Evolutionary conservation across 108 stramenopile genomes (phyloP), one percentile per base, ranked within the genome.

Genomic region (Skeletonema potamos): DNA sequence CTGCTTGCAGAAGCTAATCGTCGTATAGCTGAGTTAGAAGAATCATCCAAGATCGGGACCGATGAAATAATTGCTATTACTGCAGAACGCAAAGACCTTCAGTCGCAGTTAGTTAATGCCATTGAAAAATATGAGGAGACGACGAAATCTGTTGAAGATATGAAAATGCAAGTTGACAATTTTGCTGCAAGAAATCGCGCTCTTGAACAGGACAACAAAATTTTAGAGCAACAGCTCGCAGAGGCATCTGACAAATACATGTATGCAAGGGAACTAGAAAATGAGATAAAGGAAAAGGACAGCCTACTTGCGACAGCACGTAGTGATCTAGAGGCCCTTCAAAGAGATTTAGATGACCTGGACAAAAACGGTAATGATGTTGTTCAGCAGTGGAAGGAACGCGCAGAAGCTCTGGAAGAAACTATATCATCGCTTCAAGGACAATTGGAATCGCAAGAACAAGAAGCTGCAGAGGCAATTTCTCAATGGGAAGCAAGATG

Each of bases 401-500:
- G 62, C 15, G 32, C 56, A 24, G 66, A 83, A 30, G 59, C 32
- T 29, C 36, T 86, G 27, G 81, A 87, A 64, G 28, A 72, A 2
- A 71, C 32, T 55, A 36, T 89, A 10, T 29, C 67, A 27, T 77
- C 76, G 0, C 34, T 89, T 20, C 63, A 85, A 63, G 39, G 48
- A 11, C 77, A 86, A 58, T 46, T 89, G 24, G 54, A 70, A 54
- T 77, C 81, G 26, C 86, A 86, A 68, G 78, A 86, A 54, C 64
- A 78, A 12, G 91, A 88, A 61, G 86, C 88, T 12, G 44, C 74
- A n/a, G 76, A 79, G 17, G 86, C 80, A 0, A 88, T 92, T 58
- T 73, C 71, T 9, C 65, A 78, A 62, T 89, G 87, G 88, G 80
- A 87, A 60, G 59, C 55, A 29, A 39, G 78, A 18, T 85, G 62